phyloP scores from a whole-genome alignment of 192 early-diverging fungal genomes.

The Coemansia guatemalensis region DNA sequence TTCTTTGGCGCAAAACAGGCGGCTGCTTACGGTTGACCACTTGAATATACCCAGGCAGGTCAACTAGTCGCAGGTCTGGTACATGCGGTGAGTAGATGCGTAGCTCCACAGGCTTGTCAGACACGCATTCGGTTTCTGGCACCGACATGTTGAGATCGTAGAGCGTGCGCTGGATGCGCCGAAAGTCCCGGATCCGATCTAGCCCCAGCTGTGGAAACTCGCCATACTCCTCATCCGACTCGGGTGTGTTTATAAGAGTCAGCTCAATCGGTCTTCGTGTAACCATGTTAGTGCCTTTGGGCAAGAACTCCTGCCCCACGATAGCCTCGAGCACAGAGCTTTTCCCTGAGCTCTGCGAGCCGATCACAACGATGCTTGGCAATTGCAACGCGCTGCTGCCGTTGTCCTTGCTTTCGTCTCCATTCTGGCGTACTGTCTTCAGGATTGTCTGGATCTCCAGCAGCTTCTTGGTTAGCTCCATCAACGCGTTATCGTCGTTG shows the following conservation, averaged over 20 bases:
- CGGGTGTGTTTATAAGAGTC: conserved; percentile 79
- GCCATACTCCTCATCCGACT: conserved; percentile 73
- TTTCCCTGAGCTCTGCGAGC: conserved; percentile 84
- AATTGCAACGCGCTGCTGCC: conserved; percentile 72
- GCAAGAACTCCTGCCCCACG: conserved; percentile 81
- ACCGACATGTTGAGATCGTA: conserved; percentile 95
- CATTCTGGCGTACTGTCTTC: conserved; percentile 68
- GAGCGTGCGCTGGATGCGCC: conserved; percentile 88
- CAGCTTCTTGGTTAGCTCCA: conserved; percentile 83
- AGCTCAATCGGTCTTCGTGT: conserved; percentile 82
- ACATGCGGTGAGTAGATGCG: conserved; percentile 82
- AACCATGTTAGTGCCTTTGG: conserved; percentile 86
- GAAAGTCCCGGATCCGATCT: conserved; percentile 88
- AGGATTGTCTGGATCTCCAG: conserved; percentile 94
- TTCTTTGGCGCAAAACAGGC: conserved; percentile 70
- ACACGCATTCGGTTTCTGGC: conserved; percentile 87
- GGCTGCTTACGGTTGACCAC: conserved; percentile 83
- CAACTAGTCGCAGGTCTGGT: conserved; percentile 80
- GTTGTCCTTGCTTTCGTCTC: not conserved
- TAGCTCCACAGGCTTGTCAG: conserved; percentile 79
- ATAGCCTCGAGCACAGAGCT: conserved; percentile 86
- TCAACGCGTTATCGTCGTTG: conserved; percentile 47
- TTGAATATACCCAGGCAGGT: conserved; percentile 86
- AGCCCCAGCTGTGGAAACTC: conserved; percentile 84
- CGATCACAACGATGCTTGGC: conserved; percentile 87